These are phyloP conservation scores for Yamadazyma laniorum DNA, from an alignment of 805 yeast genomes.

Conservation along the genomic window DNA sequence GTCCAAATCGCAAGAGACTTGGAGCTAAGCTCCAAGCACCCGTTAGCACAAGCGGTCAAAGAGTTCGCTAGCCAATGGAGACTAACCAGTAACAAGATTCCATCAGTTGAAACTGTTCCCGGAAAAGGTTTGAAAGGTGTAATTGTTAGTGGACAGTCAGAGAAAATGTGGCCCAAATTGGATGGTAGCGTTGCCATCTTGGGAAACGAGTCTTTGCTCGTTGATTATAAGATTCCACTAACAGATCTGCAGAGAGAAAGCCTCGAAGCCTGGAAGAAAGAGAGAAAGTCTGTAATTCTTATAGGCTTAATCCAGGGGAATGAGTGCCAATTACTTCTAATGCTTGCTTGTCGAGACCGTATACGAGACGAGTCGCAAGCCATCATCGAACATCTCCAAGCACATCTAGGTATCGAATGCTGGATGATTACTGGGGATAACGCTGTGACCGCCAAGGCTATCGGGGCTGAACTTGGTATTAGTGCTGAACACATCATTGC, in stretches of 20 bases:
- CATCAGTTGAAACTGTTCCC: constrained; percentile 50
- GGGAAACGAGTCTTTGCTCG: constrained; percentile 63
- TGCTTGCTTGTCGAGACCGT: constrained; percentile 61
- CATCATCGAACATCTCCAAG: constrained; percentile 41
- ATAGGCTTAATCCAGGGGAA: constrained; percentile 43
- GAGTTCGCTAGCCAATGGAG: constrained; percentile 18
- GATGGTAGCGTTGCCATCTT: constrained; percentile 39
- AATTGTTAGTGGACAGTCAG: constrained; percentile 20
- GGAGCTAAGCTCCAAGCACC: constrained; percentile 67
- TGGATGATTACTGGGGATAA: constrained; percentile 84
- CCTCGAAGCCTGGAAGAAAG: constrained; percentile 54
- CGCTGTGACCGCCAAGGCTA: constrained; percentile 60
- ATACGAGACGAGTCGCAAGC: constrained; percentile 54
- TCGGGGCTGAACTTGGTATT: constrained; percentile 64
- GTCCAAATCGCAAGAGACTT: constrained; percentile 55
- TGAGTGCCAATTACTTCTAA: constrained; percentile 36
- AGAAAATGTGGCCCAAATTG: constrained; percentile 30
- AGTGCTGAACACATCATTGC: constrained; percentile 50
- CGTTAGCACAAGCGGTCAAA: constrained; percentile 60
- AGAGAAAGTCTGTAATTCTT: constrained; percentile 62
- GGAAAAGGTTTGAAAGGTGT: constrained; percentile 61
- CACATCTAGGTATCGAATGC: constrained; percentile 49
- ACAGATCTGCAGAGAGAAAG: constrained; percentile 28
- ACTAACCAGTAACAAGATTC: constrained; percentile 36
- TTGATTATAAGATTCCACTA: constrained; percentile 43